Base-by-base conservation (phyloP, 2,329 filamentous ascomycete genomes). In the Cryphonectria carpinicola region DNA sequence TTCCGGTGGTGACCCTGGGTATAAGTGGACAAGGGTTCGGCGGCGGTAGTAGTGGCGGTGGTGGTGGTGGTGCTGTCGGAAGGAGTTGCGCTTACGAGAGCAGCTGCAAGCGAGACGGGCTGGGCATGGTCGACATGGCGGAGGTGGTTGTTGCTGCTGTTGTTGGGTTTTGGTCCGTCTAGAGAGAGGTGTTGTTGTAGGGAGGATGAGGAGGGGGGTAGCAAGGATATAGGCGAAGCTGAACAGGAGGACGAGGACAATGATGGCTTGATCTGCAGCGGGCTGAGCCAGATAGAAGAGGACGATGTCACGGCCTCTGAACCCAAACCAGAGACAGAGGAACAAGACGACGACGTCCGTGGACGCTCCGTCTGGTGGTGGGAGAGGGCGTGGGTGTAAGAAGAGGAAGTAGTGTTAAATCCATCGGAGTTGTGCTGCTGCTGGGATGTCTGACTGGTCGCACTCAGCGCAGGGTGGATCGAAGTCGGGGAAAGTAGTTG, bases 391-490 rank as follows among this genome's bases (percentile, higher is more conserved):
- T 49, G 46, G 46, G 74, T 76, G 75, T 76, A 77, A 78, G 61
- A 25, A 13, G 35, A 39, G 61, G 37, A 64, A 19, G 61, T 64
- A 64, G 76, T 74, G 74, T 66, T 72, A 71, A 72, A 54, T 58
- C 66, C 74, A 64, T 76, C 74, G 71, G 75, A 68, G 56, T 71
- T 71, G 66, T 69, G 69, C 66, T 75, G 74, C 65, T 69, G 73
- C 65, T 76, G 75, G 73, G 79, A 80, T 66, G 65, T 35, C 56
- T 68, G 66, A 62, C 60, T 54, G 35, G 32, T 63, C 58, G 41
- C 66, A 78, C 81, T 83, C 78, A 87, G 82, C 73, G 80, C 81
- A 76, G 85, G 84, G 82, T 88, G 85, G 80, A 87, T 81, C 74
- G 84, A 81, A 69, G 81, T 80, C 71, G 85, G 84, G 74, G 85